Conservation (phyloP, 768 basidiomycete species). For the Mycena latifolia region DNA sequence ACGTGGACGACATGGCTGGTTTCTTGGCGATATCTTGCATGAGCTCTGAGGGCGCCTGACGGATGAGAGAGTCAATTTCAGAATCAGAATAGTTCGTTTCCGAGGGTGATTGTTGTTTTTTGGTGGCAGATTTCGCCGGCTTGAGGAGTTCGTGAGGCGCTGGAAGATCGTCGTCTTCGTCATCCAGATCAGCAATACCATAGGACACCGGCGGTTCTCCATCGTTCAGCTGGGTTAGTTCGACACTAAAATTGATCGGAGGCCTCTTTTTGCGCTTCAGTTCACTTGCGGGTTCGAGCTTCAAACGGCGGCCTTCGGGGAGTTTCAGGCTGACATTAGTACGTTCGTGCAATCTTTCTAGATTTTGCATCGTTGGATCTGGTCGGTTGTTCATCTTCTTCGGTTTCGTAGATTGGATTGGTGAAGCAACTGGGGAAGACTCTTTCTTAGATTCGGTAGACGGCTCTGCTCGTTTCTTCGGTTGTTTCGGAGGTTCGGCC, state of each 20-base stretch:
- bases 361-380: constrained; percentile 50
- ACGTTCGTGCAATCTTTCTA: constrained; percentile 58
- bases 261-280: constrained; percentile 47
- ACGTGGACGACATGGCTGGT: neutral
- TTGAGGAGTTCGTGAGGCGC: constrained; percentile 50
- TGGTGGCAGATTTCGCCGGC: constrained; percentile 34
- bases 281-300: constrained; percentile 47
- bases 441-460: neutral
- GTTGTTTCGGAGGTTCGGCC: constrained; percentile 56
- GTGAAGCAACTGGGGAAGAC: constrained; percentile 3
- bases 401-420: constrained; percentile 31
- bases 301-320: constrained; percentile 57
- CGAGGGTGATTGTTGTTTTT: constrained; percentile 38
- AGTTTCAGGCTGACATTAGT: constrained; percentile 56
- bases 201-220: constrained; percentile 32
- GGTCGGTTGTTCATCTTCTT: constrained; percentile 40
- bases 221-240: constrained; percentile 59
- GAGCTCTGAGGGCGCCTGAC: constrained; percentile 47
- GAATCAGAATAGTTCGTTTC: constrained; percentile 56
- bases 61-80: constrained; percentile 59
- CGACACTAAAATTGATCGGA: constrained; percentile 61
- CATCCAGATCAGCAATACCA: constrained; percentile 40
- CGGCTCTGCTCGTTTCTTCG: constrained; percentile 38
- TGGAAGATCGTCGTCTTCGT: constrained; percentile 58
- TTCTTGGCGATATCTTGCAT: constrained; percentile 1